phyloP scores from a whole-genome alignment of 257 asterid species.

The Solanum appendiculatum region DNA sequence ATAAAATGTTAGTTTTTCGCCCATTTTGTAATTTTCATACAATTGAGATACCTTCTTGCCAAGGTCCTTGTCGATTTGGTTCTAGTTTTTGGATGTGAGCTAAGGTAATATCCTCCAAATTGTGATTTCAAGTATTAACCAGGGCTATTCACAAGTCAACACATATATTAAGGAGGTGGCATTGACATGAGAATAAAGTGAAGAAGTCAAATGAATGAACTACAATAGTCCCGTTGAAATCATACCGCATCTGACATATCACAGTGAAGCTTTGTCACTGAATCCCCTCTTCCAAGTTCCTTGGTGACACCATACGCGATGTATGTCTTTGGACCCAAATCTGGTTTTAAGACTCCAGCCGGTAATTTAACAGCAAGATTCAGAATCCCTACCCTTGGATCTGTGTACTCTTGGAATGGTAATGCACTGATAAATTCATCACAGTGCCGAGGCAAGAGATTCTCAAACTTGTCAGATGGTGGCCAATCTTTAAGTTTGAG shows the following conservation, averaged over 20 bases:
- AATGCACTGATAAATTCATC: conserved; percentile 81
- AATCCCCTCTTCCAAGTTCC: conserved; percentile 96
- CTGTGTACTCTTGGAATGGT: conserved; percentile 87
- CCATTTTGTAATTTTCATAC: neutral
- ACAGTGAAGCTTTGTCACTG: conserved; percentile 90
- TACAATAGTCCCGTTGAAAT: neutral
- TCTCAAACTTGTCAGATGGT: conserved; percentile 83
- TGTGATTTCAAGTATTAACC: neutral
- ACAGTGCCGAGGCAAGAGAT: conserved; percentile 84
- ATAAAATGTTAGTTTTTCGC: neutral
- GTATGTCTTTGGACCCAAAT: conserved; percentile 93
- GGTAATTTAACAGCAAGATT: conserved; percentile 87
- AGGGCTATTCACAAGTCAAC: neutral
- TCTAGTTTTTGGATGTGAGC: neutral
- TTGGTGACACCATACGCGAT: conserved; percentile 64
- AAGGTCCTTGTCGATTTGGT: neutral
- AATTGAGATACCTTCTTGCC: neutral
- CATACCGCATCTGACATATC: conserved; percentile 98
- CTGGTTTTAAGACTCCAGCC: conserved; percentile 57
- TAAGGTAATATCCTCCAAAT: neutral
- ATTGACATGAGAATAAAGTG: neutral
- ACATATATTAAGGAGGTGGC: neutral
- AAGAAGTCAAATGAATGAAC: neutral
- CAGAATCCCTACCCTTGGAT: conserved; percentile 67
- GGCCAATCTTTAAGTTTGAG: conserved; percentile 98